These are phyloP conservation scores for Scheffersomyces titani DNA, from an alignment of 1,139 yeast genomes.

Conservation along the genomic window DNA sequence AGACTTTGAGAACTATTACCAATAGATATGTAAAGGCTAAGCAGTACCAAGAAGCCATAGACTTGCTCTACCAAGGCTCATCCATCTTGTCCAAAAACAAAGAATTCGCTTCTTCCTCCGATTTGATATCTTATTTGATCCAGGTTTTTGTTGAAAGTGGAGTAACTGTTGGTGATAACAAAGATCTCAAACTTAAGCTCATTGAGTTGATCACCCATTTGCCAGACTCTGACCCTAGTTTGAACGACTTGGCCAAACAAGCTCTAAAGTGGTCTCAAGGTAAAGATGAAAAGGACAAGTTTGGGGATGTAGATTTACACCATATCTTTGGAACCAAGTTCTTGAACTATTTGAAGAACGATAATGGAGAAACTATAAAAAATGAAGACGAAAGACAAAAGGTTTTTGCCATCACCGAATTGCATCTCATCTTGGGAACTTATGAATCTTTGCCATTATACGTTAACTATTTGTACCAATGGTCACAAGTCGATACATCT, in stretches of 20 bases:
- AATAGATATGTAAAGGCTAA: conserved; percentile 76
- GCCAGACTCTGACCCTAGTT: conserved; percentile 66
- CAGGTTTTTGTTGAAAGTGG: conserved; percentile 62
- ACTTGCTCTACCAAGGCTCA: conserved; percentile 70
- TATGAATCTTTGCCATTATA: conserved; percentile 56
- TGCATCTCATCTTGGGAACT: conserved; percentile 70
- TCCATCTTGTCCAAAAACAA: conserved; percentile 64
- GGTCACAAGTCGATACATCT: conserved; percentile 52
- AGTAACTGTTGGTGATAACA: conserved; percentile 26
- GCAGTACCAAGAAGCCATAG: conserved; percentile 70
- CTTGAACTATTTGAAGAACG: conserved; percentile 31
- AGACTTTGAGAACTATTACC: conserved; percentile 84
- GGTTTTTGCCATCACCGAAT: conserved; percentile 46
- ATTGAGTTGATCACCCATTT: conserved; percentile 46
- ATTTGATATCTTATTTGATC: conserved; percentile 71
- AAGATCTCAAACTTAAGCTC: conserved; percentile 39
- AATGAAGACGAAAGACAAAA: conserved; percentile 33
- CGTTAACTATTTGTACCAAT: conserved; percentile 55
- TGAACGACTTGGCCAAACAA: conserved; percentile 66
- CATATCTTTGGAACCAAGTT: conserved; percentile 73
- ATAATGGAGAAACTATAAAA: conserved; percentile 10
- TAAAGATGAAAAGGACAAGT: conserved; percentile 45
- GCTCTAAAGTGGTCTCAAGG: conserved; percentile 62
- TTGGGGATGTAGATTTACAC: conserved; percentile 78
- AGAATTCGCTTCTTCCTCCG: conserved; percentile 81